A percentile compares a stretch with the other conserved stretches of the same genome.
Conservation (phyloP, 192 early-diverging fungal species). For the Backusella morwellensis region DNA sequence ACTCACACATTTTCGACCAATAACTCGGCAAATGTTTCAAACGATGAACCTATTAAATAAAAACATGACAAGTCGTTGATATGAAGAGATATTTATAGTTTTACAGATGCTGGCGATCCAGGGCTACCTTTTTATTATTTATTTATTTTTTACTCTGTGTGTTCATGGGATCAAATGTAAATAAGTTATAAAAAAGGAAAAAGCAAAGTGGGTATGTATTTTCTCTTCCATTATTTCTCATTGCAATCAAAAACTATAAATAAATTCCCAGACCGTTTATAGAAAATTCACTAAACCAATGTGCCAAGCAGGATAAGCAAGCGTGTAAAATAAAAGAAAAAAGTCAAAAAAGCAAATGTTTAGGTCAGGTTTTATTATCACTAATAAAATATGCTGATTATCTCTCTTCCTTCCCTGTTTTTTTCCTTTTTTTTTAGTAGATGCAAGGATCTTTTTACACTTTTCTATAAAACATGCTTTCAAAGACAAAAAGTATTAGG, state of each 20-base stretch:
- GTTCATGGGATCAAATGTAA: background rate
- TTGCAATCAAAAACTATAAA: background rate
- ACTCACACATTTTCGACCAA: background rate
- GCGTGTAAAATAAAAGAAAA: background rate
- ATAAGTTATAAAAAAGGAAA: background rate
- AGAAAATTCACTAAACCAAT: background rate
- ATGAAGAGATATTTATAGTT: background rate
- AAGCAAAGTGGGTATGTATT: background rate
- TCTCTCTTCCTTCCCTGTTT: background rate
- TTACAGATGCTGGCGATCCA: background rate
- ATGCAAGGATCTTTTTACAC: background rate
- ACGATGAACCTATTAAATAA: background rate
- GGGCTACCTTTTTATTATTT: background rate
- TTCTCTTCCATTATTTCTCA: background rate
- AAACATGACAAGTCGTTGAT: background rate
- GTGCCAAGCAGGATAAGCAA: background rate
- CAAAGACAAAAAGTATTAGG: background rate
- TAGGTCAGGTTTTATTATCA: background rate
- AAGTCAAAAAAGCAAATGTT: background rate
- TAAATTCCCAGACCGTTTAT: slow-evolving; percentile 1
- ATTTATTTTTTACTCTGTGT: background rate
- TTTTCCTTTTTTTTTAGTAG: background rate
- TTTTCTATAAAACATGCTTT: background rate
- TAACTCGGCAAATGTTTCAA: background rate
- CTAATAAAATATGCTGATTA: background rate